These are phyloP conservation scores for Dothideomycetidae sp. DNA, from an alignment of 2,329 filamentous ascomycete species.

Conservation along the genomic window DNA sequence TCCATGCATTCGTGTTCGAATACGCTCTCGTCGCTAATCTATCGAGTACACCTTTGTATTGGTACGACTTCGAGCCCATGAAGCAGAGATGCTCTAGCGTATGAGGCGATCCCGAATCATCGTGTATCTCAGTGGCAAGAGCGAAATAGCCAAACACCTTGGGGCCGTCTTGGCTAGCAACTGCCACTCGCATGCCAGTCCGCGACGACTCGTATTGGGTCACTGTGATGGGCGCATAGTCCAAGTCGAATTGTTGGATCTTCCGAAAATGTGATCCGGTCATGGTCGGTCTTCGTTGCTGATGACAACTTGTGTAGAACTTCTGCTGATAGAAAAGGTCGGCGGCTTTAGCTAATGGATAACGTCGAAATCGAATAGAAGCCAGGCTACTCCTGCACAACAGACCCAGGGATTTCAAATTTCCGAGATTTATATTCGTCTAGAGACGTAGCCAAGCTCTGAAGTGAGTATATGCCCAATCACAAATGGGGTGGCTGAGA, in stretches of 20 bases:
- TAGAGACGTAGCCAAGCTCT: too few relatives aligned
- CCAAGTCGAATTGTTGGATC: conserved; percentile 71
- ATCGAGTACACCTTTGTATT: conserved; percentile 88
- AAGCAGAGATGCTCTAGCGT: conserved; percentile 40
- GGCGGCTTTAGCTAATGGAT: too few relatives aligned
- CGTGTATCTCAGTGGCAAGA: conserved; percentile 90
- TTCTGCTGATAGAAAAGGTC: too few relatives aligned
- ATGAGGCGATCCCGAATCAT: conserved; percentile 77
- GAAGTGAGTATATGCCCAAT: too few relatives aligned
- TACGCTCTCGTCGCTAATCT: conserved; percentile 89
- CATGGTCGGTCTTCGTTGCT: conserved; percentile 25
- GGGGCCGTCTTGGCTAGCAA: conserved; percentile 85
- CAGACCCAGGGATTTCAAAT: too few relatives aligned
- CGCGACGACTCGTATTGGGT: conserved; percentile 92
- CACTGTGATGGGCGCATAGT: conserved; percentile 78
- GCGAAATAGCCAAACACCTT: conserved; percentile 92
- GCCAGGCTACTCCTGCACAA: too few relatives aligned
- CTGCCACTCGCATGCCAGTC: conserved; percentile 87
- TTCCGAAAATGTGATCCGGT: conserved; percentile 54
- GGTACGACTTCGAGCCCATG: conserved; percentile 76
- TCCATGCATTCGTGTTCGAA: conserved; percentile 93
- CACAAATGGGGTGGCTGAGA: too few relatives aligned
- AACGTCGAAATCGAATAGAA: too few relatives aligned
- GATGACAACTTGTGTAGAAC: too few relatives aligned
- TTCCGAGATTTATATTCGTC: too few relatives aligned